These are phyloP conservation scores for Mycena floridula DNA, from an alignment of 768 basidiomycete species.

Conservation along the genomic window DNA sequence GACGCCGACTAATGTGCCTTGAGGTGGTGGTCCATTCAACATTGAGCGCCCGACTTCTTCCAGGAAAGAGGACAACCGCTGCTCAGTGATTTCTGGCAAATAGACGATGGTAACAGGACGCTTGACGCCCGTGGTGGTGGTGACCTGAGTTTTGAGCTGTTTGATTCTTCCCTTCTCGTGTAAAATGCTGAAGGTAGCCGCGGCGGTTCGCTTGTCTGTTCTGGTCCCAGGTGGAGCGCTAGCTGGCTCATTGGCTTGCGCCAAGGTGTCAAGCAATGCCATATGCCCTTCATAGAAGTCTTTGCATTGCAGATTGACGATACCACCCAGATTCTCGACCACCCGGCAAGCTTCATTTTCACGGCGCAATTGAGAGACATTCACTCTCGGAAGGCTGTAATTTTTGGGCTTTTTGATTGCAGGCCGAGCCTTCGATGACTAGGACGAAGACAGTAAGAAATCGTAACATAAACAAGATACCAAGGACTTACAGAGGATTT, in stretches of 20 bases:
- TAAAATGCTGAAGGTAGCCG: conserved; percentile 50
- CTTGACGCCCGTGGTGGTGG: conserved; percentile 50
- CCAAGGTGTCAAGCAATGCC: conserved; percentile 51
- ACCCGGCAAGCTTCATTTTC: conserved; percentile 75
- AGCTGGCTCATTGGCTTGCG: conserved; percentile 56
- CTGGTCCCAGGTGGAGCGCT: conserved; percentile 65
- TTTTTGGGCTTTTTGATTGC: background rate
- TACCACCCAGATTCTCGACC: conserved; percentile 60
- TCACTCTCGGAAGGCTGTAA: conserved; percentile 35
- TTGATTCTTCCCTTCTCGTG: conserved; percentile 65
- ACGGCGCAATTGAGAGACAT: conserved; percentile 72
- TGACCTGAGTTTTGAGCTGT: conserved; percentile 58
- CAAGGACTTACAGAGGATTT: too few relatives aligned
- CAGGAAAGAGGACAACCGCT: conserved; percentile 53
- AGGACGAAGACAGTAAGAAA: too few relatives aligned
- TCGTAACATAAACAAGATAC: too few relatives aligned
- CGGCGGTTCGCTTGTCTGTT: conserved; percentile 70
- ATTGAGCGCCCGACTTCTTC: conserved; percentile 36
- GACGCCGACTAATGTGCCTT: conserved; percentile 29
- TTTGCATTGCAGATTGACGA: conserved; percentile 58
- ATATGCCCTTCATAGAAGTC: conserved; percentile 67
- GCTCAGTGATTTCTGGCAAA: conserved; percentile 50
- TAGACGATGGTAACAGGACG: conserved; percentile 63
- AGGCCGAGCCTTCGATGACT: too few relatives aligned
- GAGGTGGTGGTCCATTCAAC: too few relatives aligned